Conservation (phyloP, 2,329 filamentous ascomycete species). For the Aspergillus bombycis region DNA sequence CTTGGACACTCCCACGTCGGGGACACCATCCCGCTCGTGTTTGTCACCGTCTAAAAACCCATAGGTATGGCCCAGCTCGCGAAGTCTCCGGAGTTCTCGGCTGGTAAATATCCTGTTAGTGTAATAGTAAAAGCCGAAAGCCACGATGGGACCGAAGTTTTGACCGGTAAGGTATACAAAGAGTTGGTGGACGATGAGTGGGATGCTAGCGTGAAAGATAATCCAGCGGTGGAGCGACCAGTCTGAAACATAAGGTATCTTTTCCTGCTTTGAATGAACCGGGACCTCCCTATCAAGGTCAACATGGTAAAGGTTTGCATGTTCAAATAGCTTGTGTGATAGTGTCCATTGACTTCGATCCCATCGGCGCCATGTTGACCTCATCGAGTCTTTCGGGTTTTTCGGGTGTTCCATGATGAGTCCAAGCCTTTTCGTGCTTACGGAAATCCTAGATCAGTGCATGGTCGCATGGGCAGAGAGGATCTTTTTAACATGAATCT, state of each 20-base stretch:
- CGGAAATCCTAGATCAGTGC: background rate
- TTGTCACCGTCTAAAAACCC: conserved; percentile 33
- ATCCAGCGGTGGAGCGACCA: conserved; percentile 43
- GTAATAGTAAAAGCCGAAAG: conserved; percentile 42
- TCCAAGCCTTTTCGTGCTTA: background rate
- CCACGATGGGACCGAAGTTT: conserved; percentile 32
- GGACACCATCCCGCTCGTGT: background rate
- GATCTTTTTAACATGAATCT: background rate
- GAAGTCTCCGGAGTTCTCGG: conserved; percentile 42
- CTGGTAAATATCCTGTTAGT: conserved; percentile 45
- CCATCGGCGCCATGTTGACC: conserved; percentile 42
- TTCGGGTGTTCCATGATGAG: background rate
- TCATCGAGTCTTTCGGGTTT: conserved; percentile 42
- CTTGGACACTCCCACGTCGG: background rate
- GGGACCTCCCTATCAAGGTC: conserved; percentile 37
- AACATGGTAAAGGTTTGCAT: conserved; percentile 32
- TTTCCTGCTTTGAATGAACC: conserved; percentile 45
- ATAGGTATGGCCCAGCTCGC: conserved; percentile 40
- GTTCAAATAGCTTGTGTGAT: conserved; percentile 37
- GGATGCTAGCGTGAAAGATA: conserved; percentile 41
- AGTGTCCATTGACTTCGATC: conserved; percentile 35
- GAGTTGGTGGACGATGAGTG: conserved; percentile 43
- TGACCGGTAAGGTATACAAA: conserved; percentile 33
- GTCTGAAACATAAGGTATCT: conserved; percentile 43
- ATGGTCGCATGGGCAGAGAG: background rate